These are phyloP conservation scores for Penicillium chermesinum DNA, from an alignment of 495 filamentous ascomycete species.

Conservation along the genomic window DNA sequence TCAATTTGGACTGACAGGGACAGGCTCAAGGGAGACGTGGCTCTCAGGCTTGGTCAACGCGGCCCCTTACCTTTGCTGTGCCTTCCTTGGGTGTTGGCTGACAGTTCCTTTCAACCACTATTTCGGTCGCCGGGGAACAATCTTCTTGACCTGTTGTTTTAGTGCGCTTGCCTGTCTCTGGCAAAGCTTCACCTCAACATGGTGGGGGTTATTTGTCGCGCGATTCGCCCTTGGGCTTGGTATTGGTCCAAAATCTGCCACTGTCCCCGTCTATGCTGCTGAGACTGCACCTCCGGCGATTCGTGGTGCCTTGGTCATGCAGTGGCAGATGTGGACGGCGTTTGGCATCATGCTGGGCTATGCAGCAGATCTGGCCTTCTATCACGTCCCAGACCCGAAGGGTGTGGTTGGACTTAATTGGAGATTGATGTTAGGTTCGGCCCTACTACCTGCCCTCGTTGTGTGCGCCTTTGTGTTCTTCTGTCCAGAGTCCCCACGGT, in stretches of 20 bases:
- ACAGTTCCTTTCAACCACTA: slow-evolving; percentile 73
- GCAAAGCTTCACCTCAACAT: slow-evolving; percentile 69
- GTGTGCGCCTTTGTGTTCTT: slow-evolving; percentile 65
- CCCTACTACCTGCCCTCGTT: slow-evolving; percentile 67
- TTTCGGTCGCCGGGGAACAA: slow-evolving; percentile 77
- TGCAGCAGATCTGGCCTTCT: slow-evolving; percentile 67
- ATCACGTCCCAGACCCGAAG: slow-evolving; percentile 48
- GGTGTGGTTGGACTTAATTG: slow-evolving; percentile 67
- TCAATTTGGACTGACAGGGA: slow-evolving; percentile 62
- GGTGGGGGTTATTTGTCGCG: slow-evolving; percentile 70
- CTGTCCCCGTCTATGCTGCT: slow-evolving; percentile 74
- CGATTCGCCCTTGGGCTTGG: slow-evolving; percentile 70
- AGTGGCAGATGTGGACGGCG: slow-evolving; percentile 86
- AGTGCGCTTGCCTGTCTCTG: slow-evolving; percentile 68
- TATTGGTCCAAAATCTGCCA: slow-evolving; percentile 77
- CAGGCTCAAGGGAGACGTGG: slow-evolving; percentile 45
- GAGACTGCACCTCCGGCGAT: slow-evolving; percentile 68
- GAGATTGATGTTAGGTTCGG: slow-evolving; percentile 79
- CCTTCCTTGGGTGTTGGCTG: slow-evolving; percentile 76
- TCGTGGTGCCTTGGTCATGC: slow-evolving; percentile 71
- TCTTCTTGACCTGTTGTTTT: slow-evolving; percentile 70
- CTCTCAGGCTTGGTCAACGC: slow-evolving; percentile 58
- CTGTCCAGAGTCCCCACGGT: slow-evolving; percentile 72
- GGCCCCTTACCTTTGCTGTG: slow-evolving; percentile 71
- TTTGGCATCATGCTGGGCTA: slow-evolving; percentile 81